phyloP scores from a whole-genome alignment of 495 filamentous ascomycete genomes.

The Bathelium albidoporum region DNA sequence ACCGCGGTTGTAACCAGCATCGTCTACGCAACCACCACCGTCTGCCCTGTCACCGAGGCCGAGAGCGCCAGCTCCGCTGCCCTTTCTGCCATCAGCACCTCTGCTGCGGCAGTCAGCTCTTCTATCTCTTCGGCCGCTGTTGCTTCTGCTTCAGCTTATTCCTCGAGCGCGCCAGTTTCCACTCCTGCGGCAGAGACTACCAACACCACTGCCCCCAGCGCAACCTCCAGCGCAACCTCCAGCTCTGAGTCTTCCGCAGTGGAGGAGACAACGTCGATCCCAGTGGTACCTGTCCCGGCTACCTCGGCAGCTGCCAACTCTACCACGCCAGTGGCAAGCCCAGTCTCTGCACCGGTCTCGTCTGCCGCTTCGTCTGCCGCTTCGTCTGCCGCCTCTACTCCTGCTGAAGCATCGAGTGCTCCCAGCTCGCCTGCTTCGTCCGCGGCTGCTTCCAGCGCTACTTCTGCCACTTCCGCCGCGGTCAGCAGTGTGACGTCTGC shows the following conservation, averaged over 20 bases:
- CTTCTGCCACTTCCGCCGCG: neutral
- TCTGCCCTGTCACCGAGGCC: slow-evolving; percentile 16
- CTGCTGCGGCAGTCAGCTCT: neutral
- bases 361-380: neutral
- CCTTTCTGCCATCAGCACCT: neutral
- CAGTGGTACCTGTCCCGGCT: neutral
- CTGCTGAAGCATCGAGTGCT: neutral
- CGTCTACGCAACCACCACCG: slow-evolving; percentile 33
- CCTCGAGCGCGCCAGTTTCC: neutral
- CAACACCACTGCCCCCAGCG: neutral
- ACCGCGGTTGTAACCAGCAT: slow-evolving; percentile 28
- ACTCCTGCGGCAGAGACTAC: neutral
- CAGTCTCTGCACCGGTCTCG: neutral
- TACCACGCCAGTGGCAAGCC: neutral
- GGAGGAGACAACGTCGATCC: neutral
- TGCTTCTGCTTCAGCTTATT: neutral
- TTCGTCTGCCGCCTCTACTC: neutral
- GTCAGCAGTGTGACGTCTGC: neutral
- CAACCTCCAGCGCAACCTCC: neutral
- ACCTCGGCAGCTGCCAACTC: neutral
- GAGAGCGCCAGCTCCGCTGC: slow-evolving; percentile 10
- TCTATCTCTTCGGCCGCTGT: neutral
- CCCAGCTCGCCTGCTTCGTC: slow-evolving; percentile 5
- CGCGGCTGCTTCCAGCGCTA: neutral
- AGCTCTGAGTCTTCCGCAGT: neutral